phyloP scores from a whole-genome alignment of 257 asterid species.

The Solanum ahanhuiri region DNA sequence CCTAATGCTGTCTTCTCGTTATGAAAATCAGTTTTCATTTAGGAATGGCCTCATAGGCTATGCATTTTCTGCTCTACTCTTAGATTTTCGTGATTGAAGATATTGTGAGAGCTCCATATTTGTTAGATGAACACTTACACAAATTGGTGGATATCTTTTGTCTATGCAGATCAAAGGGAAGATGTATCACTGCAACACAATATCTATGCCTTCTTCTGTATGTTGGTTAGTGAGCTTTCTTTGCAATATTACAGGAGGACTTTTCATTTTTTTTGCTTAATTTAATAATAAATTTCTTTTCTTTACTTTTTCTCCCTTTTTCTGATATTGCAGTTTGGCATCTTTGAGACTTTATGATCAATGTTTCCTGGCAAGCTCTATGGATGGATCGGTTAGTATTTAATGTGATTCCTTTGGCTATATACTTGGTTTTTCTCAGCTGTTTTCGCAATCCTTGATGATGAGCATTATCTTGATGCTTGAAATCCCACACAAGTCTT shows the following conservation, averaged over 20 bases:
- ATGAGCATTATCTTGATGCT: background rate
- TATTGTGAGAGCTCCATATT: background rate
- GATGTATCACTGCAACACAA: constrained; percentile 8
- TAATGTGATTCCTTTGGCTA: background rate
- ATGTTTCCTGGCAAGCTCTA: constrained; percentile 85
- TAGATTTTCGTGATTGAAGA: background rate
- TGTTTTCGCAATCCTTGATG: background rate
- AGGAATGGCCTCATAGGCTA: background rate
- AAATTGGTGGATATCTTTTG: background rate
- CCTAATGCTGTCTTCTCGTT: background rate
- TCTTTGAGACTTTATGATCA: constrained; percentile 59
- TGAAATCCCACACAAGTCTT: background rate
- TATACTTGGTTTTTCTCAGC: background rate
- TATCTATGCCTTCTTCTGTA: constrained; percentile 72
- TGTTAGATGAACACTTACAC: background rate
- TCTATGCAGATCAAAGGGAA: constrained; percentile 44
- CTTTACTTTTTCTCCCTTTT: background rate
- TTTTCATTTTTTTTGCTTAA: background rate
- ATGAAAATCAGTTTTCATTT: background rate
- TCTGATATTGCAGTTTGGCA: constrained; percentile 45
- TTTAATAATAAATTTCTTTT: background rate
- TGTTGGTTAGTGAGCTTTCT: constrained; percentile 54
- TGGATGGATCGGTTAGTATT: constrained; percentile 93
- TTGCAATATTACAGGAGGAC: background rate
- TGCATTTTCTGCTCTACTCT: background rate